phyloP scores from a whole-genome alignment of 2,329 filamentous ascomycete species.

The Gremmenia infestans region DNA sequence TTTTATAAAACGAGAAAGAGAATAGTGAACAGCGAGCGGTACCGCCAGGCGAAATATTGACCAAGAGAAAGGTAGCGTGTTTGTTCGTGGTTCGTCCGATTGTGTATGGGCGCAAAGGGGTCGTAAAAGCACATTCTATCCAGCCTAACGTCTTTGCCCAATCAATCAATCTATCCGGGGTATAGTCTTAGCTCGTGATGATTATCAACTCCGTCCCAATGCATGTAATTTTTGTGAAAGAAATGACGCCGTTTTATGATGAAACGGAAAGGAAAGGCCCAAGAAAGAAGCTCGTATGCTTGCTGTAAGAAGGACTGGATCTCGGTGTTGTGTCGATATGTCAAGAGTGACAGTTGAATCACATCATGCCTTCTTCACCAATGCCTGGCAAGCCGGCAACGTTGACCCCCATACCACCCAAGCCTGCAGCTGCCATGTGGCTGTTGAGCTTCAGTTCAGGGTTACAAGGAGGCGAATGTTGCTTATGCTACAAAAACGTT shows the following conservation, averaged over 20 bases:
- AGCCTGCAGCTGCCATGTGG: slow-evolving; percentile 29
- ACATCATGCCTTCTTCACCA: slow-evolving; percentile 45
- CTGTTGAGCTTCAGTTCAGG: slow-evolving; percentile 61
- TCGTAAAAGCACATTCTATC: slow-evolving; percentile 17
- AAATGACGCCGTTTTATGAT: slow-evolving; percentile 16
- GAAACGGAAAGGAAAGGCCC: slow-evolving; percentile 2
- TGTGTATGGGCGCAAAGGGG: slow-evolving; percentile 1
- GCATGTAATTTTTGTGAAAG: slow-evolving; percentile 16
- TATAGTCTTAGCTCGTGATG: slow-evolving; percentile 27
- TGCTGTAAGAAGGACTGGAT: slow-evolving; percentile 9
- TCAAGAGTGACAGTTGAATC: slow-evolving; percentile 6
- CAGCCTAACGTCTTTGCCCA: slow-evolving; percentile 20
- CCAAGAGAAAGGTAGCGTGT: slow-evolving; percentile 8
- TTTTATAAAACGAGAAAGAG: neutral
- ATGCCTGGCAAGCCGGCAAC: slow-evolving; percentile 48
- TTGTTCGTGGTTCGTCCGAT: slow-evolving; percentile 4
- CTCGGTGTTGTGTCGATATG: slow-evolving; percentile 1
- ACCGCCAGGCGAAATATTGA: slow-evolving; percentile 13
- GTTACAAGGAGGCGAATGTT: slow-evolving; percentile 84
- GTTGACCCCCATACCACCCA: slow-evolving; percentile 28
- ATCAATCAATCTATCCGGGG: slow-evolving; percentile 27
- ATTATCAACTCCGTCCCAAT: slow-evolving; percentile 26
- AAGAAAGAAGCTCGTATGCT: neutral
- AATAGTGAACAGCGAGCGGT: slow-evolving; percentile 3
- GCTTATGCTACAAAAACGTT: slow-evolving; percentile 55